Conservation (phyloP, 179 eudicot species). For the Sideroxylon spinosum region DNA sequence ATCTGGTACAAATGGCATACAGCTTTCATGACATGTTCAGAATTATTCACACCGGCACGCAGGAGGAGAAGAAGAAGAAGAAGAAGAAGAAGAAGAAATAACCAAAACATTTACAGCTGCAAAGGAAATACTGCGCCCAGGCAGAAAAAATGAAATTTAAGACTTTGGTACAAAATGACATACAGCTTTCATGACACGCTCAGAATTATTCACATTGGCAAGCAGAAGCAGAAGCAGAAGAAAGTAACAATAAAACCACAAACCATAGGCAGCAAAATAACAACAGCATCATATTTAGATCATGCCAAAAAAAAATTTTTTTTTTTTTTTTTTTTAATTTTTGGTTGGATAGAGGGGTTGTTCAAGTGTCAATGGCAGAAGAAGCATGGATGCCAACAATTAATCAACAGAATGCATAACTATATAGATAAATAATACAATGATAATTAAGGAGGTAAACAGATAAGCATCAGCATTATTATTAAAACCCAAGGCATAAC, state of each 20-base stretch:
- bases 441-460: too few relatives aligned
- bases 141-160: too few relatives aligned
- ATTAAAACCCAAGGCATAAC: too few relatives aligned
- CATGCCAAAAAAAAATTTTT: neutral
- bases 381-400: neutral
- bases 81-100: neutral
- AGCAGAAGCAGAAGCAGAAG: neutral
- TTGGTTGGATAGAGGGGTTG: too few relatives aligned
- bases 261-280: neutral
- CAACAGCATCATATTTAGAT: neutral
- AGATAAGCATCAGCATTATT: too few relatives aligned
- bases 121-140: neutral
- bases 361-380: neutral
- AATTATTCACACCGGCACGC: neutral
- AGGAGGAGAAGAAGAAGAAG: neutral
- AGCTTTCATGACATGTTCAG: neutral
- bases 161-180: neutral
- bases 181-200: neutral
- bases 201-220: neutral
- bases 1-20: neutral
- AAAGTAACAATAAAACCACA: neutral
- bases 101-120: neutral
- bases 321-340: too few relatives aligned
- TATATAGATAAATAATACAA: neutral
- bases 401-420: neutral